Conservation (phyloP, 805 yeast species). For the Pichia rugopelliculosa region DNA sequence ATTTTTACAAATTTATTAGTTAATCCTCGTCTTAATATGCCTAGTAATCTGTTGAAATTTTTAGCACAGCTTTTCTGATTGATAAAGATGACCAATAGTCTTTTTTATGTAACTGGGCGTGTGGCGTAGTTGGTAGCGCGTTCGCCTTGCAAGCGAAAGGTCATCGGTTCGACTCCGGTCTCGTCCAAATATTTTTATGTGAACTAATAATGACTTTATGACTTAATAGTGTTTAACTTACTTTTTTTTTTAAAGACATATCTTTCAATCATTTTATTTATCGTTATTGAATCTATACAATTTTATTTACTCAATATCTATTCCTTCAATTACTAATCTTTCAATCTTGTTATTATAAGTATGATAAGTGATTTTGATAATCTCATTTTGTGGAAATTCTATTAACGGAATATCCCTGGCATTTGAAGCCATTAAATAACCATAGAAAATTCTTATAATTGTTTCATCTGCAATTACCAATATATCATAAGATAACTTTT, state of each 20-base stretch:
- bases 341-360: constrained; percentile 73
- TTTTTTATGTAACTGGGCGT: constrained; percentile 41
- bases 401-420: constrained; percentile 79
- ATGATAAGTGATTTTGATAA: constrained; percentile 80
- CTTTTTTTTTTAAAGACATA: too few relatives aligned
- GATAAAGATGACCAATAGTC: too few relatives aligned
- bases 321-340: constrained; percentile 36
- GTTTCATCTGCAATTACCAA: constrained; percentile 91
- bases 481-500: constrained; percentile 80
- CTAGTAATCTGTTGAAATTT: too few relatives aligned
- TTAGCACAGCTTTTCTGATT: too few relatives aligned
- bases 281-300: background rate
- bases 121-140: constrained; percentile 84
- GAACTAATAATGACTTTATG: too few relatives aligned
- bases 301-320: constrained; percentile 8
- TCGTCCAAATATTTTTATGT: constrained; percentile 40
- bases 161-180: constrained; percentile 75
- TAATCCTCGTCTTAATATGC: too few relatives aligned
- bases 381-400: constrained; percentile 70
- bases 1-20: too few relatives aligned
- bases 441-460: constrained; percentile 81
- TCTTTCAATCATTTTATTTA: too few relatives aligned
- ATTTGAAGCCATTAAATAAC: constrained; percentile 88
- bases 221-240: too few relatives aligned
- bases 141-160: constrained; percentile 75